These are phyloP conservation scores for Oryza meyeriana DNA, from an alignment of 176 grass and related monocot species.

Conservation along the genomic window DNA sequence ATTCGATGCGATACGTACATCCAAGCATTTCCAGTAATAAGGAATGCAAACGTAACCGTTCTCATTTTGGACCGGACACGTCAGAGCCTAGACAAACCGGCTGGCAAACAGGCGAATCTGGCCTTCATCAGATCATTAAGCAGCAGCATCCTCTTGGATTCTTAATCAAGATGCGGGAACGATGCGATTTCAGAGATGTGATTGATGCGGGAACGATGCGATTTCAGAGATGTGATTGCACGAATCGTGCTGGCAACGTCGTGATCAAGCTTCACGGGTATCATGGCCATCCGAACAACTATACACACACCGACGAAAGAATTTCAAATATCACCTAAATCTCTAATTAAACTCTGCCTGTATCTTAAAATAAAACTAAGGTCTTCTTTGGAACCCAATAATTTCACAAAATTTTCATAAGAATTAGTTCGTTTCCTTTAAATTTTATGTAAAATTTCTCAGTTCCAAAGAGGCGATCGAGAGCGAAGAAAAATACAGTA, in stretches of 20 bases:
- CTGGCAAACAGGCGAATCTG: neutral
- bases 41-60: neutral
- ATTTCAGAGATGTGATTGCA: conserved; percentile 14
- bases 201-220: neutral
- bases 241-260: conserved; percentile 24
- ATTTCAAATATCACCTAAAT: neutral
- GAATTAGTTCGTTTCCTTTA: neutral
- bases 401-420: no score
- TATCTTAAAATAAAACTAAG: neutral
- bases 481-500: neutral
- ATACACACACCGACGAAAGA: neutral
- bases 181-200: neutral
- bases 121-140: neutral
- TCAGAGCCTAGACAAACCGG: neutral
- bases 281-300: neutral
- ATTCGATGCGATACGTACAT: no score
- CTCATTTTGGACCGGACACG: neutral
- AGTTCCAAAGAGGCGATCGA: neutral
- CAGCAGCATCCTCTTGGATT: neutral
- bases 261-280: neutral
- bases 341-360: neutral
- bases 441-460: neutral
- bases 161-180: neutral
- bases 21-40: neutral
- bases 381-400: neutral